phyloP scores from a whole-genome alignment of 169 alveolate species.

The Cryptosporidium bovis region DNA sequence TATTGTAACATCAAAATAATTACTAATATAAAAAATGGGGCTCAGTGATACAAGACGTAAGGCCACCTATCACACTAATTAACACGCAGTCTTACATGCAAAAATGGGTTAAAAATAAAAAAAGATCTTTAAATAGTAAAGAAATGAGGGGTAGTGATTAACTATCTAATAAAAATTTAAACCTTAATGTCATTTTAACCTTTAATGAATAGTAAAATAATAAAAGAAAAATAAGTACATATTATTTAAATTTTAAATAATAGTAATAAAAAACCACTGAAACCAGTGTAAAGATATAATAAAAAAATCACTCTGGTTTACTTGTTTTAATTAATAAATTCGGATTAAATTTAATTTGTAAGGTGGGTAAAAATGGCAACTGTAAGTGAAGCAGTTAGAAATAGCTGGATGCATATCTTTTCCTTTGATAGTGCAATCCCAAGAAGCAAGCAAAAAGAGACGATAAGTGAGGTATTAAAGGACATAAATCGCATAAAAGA shows the following conservation, averaged over 20 bases:
- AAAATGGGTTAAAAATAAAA: background rate
- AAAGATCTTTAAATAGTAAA: constrained; percentile 62
- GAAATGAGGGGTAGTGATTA: background rate
- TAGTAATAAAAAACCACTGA: background rate
- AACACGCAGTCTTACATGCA: constrained; percentile 62
- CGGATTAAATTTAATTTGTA: background rate
- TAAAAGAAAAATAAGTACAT: background rate
- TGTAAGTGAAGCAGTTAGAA: constrained; percentile 69
- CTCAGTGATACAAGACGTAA: constrained; percentile 32
- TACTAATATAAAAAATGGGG: background rate
- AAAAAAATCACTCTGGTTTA: background rate
- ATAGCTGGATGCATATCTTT: constrained; percentile 71
- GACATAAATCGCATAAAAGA: constrained; percentile 71
- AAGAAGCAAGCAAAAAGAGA: constrained; percentile 47
- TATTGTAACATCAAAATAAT: background rate
- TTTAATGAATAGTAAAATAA: background rate
- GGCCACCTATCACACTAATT: constrained; percentile 44
- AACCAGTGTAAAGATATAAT: background rate
- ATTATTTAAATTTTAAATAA: background rate
- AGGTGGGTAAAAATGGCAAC: constrained; percentile 24
- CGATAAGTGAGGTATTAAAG: constrained; percentile 54
- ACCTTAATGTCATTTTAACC: background rate
- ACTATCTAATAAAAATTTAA: too few relatives aligned
- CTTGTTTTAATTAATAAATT: background rate
- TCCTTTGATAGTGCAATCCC: constrained; percentile 75